Evolutionary conservation across 768 basidiomycete genomes (phyloP), one percentile per base, ranked within the genome.

Genomic region (Cyclocybe cylindracea): DNA sequence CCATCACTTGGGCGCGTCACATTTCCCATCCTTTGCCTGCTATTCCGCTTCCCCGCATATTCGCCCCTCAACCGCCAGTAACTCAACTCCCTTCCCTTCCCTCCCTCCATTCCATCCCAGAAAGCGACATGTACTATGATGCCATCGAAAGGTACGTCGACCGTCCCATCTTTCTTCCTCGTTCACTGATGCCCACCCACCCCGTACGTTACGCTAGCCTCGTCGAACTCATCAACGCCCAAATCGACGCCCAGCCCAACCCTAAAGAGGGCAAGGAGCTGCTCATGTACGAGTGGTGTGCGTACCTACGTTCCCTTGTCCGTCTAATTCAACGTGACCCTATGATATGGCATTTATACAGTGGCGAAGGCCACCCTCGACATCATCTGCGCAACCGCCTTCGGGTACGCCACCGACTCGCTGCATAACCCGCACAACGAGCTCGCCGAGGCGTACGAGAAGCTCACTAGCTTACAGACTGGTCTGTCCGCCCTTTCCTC

Each of bases 351-450:
- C n/a, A n/a, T n/a, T n/a, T n/a, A n/a, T 44, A 2, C 31, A 79
- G 78, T 79, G 72, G 75, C 74, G 55, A 80, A 78, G 64, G 76
- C 74, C 0, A 80, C 79, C 0, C 69, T 82, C 7, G 79, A 81
- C 55, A 78, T 80, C 48, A 80, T 81, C 40, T 79, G 78, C 62
- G 68, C 69, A 6, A 76, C 79, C 8, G 78, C 77, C 0, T 79
- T 81, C 47, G 77, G 76, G 10, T 81, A 81, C 58, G 61, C 67
- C 35, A 54, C 78, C 6, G 73, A 79, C 53, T 74, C 75, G 2
- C 63, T 81, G 10, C 71, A 70, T 55, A 66, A 78, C 50, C 75
- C 78, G 1, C 60, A 75, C 48, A 78, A 78, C 48, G 76, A 76
- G 48, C 69, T 81, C 14, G 74, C 78, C 7, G 66, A 70, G 32